phyloP scores from a whole-genome alignment of 768 basidiomycete species.

The Cystofilobasidium macerans region DNA sequence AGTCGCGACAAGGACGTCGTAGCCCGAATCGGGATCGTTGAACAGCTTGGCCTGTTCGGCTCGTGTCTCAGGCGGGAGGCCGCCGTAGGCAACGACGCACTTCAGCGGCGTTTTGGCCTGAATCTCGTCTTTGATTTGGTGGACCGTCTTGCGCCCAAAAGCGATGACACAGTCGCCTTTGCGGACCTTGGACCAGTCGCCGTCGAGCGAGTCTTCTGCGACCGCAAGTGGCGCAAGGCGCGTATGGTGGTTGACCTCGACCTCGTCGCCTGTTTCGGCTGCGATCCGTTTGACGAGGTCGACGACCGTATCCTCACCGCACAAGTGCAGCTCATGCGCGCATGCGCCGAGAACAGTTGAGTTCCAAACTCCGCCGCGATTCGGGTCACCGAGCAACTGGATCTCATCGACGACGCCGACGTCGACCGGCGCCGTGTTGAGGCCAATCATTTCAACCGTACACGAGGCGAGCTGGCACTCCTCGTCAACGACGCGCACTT shows the following conservation, averaged over 20 bases:
- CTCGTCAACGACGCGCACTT: conserved; percentile 57
- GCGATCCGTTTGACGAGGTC: conserved; percentile 61
- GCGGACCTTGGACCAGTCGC: conserved; percentile 51
- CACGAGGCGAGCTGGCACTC: conserved; percentile 56
- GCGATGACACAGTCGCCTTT: conserved; percentile 86
- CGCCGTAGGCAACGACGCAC: conserved; percentile 88
- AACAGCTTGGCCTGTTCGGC: conserved; percentile 86
- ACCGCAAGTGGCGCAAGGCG: conserved; percentile 75
- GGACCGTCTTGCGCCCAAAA: conserved; percentile 67
- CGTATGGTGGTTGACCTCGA: conserved; percentile 69
- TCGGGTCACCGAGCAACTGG: conserved; percentile 75
- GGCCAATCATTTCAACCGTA: conserved; percentile 83
- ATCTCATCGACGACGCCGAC: conserved; percentile 96
- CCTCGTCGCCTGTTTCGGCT: conserved; percentile 66
- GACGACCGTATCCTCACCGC: conserved; percentile 87
- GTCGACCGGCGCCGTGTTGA: conserved; percentile 25
- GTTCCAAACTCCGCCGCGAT: conserved; percentile 76
- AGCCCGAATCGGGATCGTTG: conserved; percentile 70
- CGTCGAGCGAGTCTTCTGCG: conserved; percentile 52
- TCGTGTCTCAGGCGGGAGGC: conserved; percentile 78
- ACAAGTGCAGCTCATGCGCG: conserved; percentile 80
- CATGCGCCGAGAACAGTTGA: conserved; percentile 60
- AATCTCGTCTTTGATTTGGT: conserved; percentile 58
- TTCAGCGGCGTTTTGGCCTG: conserved; percentile 61
- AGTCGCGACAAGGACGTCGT: conserved; percentile 81